phyloP scores from a whole-genome alignment of 2,329 filamentous ascomycete species.

The Incumbomyces lentus region DNA sequence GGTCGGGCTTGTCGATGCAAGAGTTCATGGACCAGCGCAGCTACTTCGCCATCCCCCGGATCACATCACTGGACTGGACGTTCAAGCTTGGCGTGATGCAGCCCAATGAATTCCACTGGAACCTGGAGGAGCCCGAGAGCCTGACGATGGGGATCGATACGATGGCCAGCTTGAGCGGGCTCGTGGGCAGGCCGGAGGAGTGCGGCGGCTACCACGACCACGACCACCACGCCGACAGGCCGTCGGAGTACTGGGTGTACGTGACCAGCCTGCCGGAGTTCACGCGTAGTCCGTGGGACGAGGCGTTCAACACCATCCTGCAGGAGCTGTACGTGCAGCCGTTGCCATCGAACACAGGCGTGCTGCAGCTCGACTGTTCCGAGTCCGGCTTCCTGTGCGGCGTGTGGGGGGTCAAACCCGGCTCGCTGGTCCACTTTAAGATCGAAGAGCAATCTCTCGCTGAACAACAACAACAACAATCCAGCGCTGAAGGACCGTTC shows the following conservation, averaged over 20 bases:
- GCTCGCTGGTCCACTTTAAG: not conserved
- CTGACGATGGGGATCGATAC: not conserved
- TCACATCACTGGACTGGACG: not conserved
- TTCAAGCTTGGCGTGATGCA: not conserved
- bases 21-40: not conserved
- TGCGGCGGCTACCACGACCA: too few species aligned
- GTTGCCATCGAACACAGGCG: not conserved
- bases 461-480: not conserved
- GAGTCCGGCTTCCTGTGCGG: not conserved
- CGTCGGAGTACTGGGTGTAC: not conserved
- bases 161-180: not conserved
- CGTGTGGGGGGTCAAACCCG: not conserved
- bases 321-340: not conserved
- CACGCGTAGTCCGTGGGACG: not conserved
- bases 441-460: not conserved
- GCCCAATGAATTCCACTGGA: not conserved
- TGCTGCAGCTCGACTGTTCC: slow-evolving; percentile 1
- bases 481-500: not conserved
- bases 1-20: not conserved
- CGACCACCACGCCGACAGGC: too few species aligned
- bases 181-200: not conserved
- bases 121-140: too few species aligned
- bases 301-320: not conserved
- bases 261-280: not conserved
- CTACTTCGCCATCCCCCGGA: not conserved